Conservation (phyloP, 345 rosid species). For the Citrus trifoliata region DNA sequence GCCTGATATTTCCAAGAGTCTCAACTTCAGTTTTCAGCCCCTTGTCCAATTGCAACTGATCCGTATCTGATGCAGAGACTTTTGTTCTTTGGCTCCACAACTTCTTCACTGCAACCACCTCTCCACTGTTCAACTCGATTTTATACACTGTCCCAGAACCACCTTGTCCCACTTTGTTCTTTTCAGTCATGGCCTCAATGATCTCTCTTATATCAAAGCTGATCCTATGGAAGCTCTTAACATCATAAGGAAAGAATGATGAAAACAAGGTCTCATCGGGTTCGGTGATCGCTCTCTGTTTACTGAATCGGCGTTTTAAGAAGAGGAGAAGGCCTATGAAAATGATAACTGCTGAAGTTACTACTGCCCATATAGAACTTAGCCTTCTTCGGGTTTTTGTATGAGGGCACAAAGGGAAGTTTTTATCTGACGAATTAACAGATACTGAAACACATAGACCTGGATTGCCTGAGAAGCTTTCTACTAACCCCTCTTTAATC, state of each 20-base stretch:
- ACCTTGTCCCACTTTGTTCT: constrained; percentile 87
- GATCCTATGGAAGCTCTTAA: constrained; percentile 83
- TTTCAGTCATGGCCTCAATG: constrained; percentile 60
- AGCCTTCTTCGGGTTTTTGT: constrained; percentile 42
- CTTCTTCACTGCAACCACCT: constrained; percentile 84
- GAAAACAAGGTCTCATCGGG: constrained; percentile 56
- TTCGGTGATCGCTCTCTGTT: constrained; percentile 45
- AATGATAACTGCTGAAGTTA: constrained; percentile 48
- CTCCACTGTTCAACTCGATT: constrained; percentile 56
- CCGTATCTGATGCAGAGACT: constrained; percentile 45
- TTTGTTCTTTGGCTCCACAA: constrained; percentile 60
- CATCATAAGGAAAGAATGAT: constrained; percentile 66
- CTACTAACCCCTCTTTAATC: constrained; percentile 62
- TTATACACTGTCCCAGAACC: constrained; percentile 85
- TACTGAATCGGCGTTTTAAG: constrained; percentile 48
- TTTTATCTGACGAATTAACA: constrained; percentile 39
- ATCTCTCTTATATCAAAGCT: constrained; percentile 73
- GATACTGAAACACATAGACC: constrained; percentile 66
- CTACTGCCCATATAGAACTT: constrained; percentile 60
- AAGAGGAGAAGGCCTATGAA: constrained; percentile 53
- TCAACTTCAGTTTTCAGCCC: constrained; percentile 84
- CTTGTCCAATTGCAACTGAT: constrained; percentile 45
- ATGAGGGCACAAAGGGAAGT: constrained; percentile 58
- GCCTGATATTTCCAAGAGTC: constrained; percentile 79
- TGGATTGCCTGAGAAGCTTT: constrained; percentile 84